phyloP scores from a whole-genome alignment of 345 rosid genomes.

The Luvunga scandens region DNA sequence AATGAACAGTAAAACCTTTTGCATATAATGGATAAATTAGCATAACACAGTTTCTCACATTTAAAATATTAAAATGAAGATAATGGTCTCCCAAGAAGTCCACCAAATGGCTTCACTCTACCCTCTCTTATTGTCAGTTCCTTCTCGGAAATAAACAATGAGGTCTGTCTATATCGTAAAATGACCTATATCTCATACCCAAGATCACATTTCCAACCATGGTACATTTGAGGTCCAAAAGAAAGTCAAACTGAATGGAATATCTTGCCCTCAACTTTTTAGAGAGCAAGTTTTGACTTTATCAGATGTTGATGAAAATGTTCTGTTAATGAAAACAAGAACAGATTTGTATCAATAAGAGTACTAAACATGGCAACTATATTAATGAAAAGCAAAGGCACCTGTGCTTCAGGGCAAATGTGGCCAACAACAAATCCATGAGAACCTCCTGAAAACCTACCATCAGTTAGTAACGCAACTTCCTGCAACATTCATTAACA shows the following conservation, averaged over 20 bases:
- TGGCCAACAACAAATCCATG: constrained; percentile 99
- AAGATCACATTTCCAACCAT: neutral
- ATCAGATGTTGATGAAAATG: neutral
- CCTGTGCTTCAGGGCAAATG: constrained; percentile 98
- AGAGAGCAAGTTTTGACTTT: neutral
- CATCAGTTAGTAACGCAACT: constrained; percentile 91
- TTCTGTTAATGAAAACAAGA: no score
- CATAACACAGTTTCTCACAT: neutral
- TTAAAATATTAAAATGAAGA: no score
- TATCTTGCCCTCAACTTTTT: neutral
- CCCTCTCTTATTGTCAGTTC: neutral
- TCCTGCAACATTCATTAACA: constrained; percentile 54
- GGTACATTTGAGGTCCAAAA: neutral
- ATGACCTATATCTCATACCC: neutral
- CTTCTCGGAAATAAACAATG: neutral
- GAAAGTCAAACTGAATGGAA: neutral
- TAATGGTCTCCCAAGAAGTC: neutral
- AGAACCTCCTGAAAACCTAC: constrained; percentile 97
- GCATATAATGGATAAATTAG: neutral
- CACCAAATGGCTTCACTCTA: neutral
- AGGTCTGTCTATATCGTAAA: neutral
- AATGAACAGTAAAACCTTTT: neutral
- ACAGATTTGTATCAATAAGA: neutral
- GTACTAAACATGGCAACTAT: neutral
- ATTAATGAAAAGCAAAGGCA: constrained; percentile 20